These are phyloP conservation scores for Amoeboaphelidium protococcarum DNA, from an alignment of 371 early-diverging fungal species.

Conservation along the genomic window DNA sequence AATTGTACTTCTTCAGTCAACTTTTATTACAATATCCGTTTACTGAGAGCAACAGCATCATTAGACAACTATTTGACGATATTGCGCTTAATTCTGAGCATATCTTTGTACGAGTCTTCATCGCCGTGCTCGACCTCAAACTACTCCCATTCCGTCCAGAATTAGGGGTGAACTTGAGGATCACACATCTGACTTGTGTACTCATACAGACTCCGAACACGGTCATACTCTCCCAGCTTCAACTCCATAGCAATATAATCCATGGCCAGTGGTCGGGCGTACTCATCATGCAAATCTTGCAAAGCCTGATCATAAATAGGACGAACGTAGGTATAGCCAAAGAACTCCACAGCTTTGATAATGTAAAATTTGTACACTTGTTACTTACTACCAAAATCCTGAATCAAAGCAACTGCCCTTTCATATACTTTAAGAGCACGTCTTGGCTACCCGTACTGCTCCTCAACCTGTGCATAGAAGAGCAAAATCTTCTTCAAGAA, in stretches of 20 bases:
- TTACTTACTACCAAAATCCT: slow-evolving; percentile 38
- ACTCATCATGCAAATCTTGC: slow-evolving; percentile 50
- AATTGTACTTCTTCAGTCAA: background rate
- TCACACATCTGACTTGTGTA: slow-evolving; percentile 70
- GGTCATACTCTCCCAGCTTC: slow-evolving; percentile 81
- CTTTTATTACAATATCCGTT: slow-evolving; percentile 17
- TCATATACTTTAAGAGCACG: slow-evolving; percentile 83
- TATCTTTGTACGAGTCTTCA: slow-evolving; percentile 92
- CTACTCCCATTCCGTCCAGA: slow-evolving; percentile 81
- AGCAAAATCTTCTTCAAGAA: slow-evolving; percentile 60
- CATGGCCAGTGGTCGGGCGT: slow-evolving; percentile 47
- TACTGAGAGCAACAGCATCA: slow-evolving; percentile 23
- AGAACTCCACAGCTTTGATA: slow-evolving; percentile 53
- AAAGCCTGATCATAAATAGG: slow-evolving; percentile 77
- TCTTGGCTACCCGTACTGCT: slow-evolving; percentile 66
- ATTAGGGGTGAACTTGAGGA: slow-evolving; percentile 32
- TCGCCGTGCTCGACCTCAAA: slow-evolving; percentile 94
- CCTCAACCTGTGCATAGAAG: slow-evolving; percentile 82
- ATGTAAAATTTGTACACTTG: slow-evolving; percentile 73
- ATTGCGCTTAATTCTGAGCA: slow-evolving; percentile 75
- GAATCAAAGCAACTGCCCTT: slow-evolving; percentile 51
- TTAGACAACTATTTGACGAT: slow-evolving; percentile 51
- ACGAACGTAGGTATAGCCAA: slow-evolving; percentile 62
- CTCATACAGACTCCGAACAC: slow-evolving; percentile 69
- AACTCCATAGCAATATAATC: slow-evolving; percentile 66